A percentile compares a stretch with the other conserved stretches of the same genome.
Evolutionary conservation across 2,329 filamentous ascomycete species (phyloP).

Genomic region (Colletotrichum incanum): DNA sequence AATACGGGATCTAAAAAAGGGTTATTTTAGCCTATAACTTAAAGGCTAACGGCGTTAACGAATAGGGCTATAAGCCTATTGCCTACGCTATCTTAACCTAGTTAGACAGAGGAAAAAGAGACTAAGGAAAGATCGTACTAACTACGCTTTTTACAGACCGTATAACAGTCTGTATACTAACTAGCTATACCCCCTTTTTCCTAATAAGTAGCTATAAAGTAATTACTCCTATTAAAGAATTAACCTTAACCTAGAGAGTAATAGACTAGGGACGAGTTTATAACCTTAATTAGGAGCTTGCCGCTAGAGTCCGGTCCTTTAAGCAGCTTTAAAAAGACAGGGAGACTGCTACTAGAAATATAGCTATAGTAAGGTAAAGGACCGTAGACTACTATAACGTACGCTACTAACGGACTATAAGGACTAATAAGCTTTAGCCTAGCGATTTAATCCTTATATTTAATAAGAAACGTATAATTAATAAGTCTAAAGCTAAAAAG

Average conservation of each 20-base stretch:
- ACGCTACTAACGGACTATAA: too few relatives aligned
- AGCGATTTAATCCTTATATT: too few relatives aligned
- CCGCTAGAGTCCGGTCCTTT: neutral
- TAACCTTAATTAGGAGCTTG: neutral
- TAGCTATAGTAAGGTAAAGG: too few relatives aligned
- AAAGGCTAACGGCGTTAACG: neutral
- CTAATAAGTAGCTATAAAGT: neutral
- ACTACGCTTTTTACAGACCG: neutral
- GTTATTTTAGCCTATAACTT: neutral
- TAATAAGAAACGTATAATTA: too few relatives aligned
- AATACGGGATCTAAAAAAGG: neutral
- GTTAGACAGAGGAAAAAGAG: neutral
- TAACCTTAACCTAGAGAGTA: neutral
- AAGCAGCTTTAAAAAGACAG: neutral
- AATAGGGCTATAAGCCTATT: neutral
- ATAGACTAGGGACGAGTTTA: neutral
- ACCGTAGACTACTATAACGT: too few relatives aligned
- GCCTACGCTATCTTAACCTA: neutral
- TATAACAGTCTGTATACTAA: neutral
- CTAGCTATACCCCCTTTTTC: neutral
- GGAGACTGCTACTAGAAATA: neutral
- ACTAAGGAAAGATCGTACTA: fast-evolving
- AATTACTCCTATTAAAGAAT: neutral
- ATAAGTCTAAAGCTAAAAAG: too few relatives aligned
- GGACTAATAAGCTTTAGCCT: too few relatives aligned